A percentile compares a stretch with the other conserved stretches of the same genome.
Evolutionary conservation across 225 moss, liverwort and hornwort genomes (phyloP).

Genomic region (Physcomitrellopsis africana): DNA sequence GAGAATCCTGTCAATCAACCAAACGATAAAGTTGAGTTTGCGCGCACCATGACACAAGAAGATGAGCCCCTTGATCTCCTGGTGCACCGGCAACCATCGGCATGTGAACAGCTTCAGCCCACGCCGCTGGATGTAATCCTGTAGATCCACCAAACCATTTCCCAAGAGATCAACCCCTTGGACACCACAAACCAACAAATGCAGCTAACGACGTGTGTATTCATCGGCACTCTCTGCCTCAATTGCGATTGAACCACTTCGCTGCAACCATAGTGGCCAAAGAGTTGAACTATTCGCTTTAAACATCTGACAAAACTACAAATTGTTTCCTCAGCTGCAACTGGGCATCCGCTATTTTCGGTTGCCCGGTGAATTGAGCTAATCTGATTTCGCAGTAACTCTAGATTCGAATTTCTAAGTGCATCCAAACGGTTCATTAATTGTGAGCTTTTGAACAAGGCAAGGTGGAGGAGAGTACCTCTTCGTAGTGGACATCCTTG

Average conservation of each 20-base stretch:
- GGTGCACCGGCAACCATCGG: constrained; percentile 34
- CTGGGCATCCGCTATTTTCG: too few relatives aligned
- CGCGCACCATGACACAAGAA: constrained; percentile 35
- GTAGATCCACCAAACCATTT: background rate
- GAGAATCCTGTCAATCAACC: background rate
- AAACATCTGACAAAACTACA: too few relatives aligned
- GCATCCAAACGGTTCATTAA: background rate
- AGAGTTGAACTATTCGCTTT: too few relatives aligned
- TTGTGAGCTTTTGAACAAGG: too few relatives aligned
- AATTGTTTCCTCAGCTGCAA: too few relatives aligned
- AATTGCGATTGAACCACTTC: too few relatives aligned
- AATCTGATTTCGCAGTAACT: too few relatives aligned
- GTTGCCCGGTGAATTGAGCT: too few relatives aligned
- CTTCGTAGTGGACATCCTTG: constrained; percentile 4
- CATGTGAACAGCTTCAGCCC: constrained; percentile 34
- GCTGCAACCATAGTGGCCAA: too few relatives aligned
- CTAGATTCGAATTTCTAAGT: too few relatives aligned
- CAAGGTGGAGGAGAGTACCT: background rate
- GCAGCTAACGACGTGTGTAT: too few relatives aligned
- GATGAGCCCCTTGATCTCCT: constrained; percentile 36
- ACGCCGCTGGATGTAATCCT: constrained; percentile 28
- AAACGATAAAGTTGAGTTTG: background rate
- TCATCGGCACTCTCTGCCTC: too few relatives aligned
- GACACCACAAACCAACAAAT: background rate
- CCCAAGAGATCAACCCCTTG: background rate